Conservation (phyloP, 139 green algal species). For the Picochlorum sp. region DNA sequence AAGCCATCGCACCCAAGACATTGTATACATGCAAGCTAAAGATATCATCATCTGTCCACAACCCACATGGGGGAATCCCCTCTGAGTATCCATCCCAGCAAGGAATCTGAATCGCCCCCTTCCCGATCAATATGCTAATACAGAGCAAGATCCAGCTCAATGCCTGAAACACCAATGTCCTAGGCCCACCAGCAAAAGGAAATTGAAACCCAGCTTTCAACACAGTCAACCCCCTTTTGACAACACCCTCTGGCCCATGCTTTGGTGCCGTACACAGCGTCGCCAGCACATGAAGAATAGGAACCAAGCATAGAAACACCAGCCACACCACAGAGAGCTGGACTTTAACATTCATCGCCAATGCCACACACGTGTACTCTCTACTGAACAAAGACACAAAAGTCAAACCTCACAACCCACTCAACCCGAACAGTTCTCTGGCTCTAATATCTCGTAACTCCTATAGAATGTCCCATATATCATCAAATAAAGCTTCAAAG, state of each 20-base stretch:
- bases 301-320: not conserved
- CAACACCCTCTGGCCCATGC: not conserved
- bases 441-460: no score
- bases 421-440: no score
- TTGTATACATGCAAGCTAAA: not conserved
- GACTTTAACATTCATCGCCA: no score
- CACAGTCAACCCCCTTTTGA: no score
- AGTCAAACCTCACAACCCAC: no score
- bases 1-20: not conserved
- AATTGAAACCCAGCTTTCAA: not conserved
- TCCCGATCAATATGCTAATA: not conserved
- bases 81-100: no score
- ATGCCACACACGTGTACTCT: no score
- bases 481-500: no score
- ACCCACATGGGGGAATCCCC: no score
- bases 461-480: no score
- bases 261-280: not conserved
- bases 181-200: slow-evolving; percentile 11
- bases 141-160: slow-evolving; percentile 23
- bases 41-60: no score
- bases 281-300: not conserved
- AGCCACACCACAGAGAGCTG: not conserved
- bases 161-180: slow-evolving; percentile 41
- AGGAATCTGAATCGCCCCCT: not conserved
- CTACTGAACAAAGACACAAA: no score